Conservation (phyloP, 306 rosid genomes). For the Lablab purpureus region DNA sequence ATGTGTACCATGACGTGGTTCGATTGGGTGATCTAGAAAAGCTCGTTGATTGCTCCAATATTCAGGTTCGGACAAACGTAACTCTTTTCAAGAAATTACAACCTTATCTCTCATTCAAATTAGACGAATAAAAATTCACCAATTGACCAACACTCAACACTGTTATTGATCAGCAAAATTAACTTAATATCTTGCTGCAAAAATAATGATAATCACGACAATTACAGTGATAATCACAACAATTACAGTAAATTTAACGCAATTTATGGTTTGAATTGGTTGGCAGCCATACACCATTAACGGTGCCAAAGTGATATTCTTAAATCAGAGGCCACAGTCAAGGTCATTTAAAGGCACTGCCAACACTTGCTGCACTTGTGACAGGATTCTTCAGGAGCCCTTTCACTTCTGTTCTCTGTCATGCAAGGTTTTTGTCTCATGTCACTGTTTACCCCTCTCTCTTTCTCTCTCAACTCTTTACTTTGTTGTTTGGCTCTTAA, state of each 20-base stretch:
- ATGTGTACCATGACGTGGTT: conserved; percentile 15
- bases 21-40: conserved; percentile 20
- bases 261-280: background rate
- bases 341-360: conserved; percentile 16
- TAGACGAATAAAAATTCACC: background rate
- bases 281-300: conserved; percentile 17
- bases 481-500: background rate
- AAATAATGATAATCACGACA: background rate
- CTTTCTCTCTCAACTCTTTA: background rate
- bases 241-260: background rate
- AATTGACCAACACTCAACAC: no score
- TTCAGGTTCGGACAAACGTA: background rate
- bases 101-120: background rate
- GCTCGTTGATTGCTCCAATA: conserved; percentile 5
- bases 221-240: background rate
- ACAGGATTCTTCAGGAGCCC: conserved; percentile 30
- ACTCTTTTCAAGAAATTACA: background rate
- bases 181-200: background rate
- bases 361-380: conserved; percentile 22
- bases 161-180: background rate
- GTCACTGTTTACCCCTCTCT: background rate
- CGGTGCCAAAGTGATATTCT: conserved; percentile 31
- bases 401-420: conserved; percentile 25
- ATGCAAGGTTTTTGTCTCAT: conserved; percentile 28
- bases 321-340: conserved; percentile 24